Evolutionary conservation across 2,329 filamentous ascomycete genomes (phyloP).

Genomic region (Colletotrichum cuscutae): DNA sequence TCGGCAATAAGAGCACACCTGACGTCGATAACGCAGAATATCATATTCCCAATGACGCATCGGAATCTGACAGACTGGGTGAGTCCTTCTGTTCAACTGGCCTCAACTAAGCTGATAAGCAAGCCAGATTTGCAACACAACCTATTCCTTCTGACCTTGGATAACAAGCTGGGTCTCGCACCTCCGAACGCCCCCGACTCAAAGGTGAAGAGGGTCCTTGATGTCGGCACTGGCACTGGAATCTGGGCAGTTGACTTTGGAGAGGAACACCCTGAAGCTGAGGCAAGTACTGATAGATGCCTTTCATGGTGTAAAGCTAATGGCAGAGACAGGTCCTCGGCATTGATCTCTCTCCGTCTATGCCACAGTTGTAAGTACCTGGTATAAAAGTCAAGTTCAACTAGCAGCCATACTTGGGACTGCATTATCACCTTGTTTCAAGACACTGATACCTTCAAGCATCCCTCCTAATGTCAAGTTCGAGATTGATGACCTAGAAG

Average conservation of each 20-base stretch:
- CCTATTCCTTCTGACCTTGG: slow-evolving; percentile 44
- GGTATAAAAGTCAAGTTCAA: slow-evolving; percentile 14
- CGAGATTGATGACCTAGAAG: slow-evolving; percentile 49
- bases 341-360: slow-evolving; percentile 46
- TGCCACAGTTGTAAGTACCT: slow-evolving; percentile 41
- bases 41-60: neutral
- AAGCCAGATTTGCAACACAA: slow-evolving; percentile 48
- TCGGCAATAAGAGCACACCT: neutral
- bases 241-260: slow-evolving; percentile 57
- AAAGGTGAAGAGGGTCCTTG: slow-evolving; percentile 48
- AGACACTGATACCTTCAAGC: slow-evolving; percentile 33
- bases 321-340: slow-evolving; percentile 36
- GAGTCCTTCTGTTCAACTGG: neutral
- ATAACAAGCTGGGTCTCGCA: slow-evolving; percentile 36
- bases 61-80: neutral
- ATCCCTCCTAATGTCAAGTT: slow-evolving; percentile 56
- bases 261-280: slow-evolving; percentile 42
- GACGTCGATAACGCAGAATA: neutral
- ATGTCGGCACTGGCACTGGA: slow-evolving; percentile 60
- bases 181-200: neutral
- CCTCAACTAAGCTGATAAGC: neutral
- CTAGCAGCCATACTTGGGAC: slow-evolving; percentile 29
- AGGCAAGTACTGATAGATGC: slow-evolving; percentile 29
- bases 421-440: slow-evolving; percentile 41
- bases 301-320: neutral